A percentile compares a stretch with the other conserved stretches of the same genome.
Conservation (phyloP, 805 yeast species). For the Cyberlindnera amylophila region DNA sequence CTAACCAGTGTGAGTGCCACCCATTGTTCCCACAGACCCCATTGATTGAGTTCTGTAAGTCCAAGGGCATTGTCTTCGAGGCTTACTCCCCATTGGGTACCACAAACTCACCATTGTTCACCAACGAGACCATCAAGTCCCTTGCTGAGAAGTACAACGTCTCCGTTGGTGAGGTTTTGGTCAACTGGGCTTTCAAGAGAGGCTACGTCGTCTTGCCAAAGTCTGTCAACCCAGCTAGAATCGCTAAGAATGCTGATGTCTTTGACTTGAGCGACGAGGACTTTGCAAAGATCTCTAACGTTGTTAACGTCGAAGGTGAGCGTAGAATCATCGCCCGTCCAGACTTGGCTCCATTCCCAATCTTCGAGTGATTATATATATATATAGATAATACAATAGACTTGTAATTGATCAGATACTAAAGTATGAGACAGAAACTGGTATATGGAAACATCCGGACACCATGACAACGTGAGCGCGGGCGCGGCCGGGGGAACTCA, state of each 20-base stretch:
- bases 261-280: slow-evolving; percentile 35
- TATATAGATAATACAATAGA: too few species aligned
- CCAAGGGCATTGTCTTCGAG: slow-evolving; percentile 15
- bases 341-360: slow-evolving; percentile 8
- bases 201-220: slow-evolving; percentile 53
- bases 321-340: slow-evolving; percentile 6
- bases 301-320: slow-evolving; percentile 4
- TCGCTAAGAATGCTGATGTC: slow-evolving; percentile 32
- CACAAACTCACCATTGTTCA: slow-evolving; percentile 18
- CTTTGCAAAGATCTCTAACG: slow-evolving; percentile 26
- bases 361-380: slow-evolving; percentile 3
- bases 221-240: slow-evolving; percentile 43
- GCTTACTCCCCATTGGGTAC: slow-evolving; percentile 22
- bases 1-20: slow-evolving; percentile 24
- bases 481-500: too few species aligned
- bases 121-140: slow-evolving; percentile 37
- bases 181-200: slow-evolving; percentile 60
- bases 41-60: slow-evolving; percentile 11
- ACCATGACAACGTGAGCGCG: too few species aligned
- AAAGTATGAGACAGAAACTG: too few species aligned
- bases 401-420: too few species aligned
- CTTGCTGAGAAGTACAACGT: slow-evolving; percentile 40
- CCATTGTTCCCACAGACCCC: slow-evolving; percentile 20
- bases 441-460: too few species aligned
- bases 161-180: slow-evolving; percentile 46